These are phyloP conservation scores for Dentiscutata heterogama DNA, from an alignment of 371 early-diverging fungal species.

Conservation along the genomic window DNA sequence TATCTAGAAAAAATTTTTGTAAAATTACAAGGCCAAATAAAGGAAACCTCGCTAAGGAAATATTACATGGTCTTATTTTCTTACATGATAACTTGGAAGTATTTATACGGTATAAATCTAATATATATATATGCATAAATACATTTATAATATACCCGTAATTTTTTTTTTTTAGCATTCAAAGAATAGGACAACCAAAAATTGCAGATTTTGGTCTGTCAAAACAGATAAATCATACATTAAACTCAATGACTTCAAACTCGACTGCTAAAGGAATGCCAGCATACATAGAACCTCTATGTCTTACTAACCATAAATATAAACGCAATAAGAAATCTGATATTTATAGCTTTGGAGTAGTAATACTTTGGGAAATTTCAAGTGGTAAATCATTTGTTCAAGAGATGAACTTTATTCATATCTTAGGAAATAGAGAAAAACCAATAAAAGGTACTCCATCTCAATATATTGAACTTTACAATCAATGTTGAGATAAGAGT, in stretches of 20 bases:
- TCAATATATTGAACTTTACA: slow-evolving; percentile 20
- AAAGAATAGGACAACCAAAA: background rate
- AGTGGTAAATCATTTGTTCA: slow-evolving; percentile 2
- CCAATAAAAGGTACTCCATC: slow-evolving; percentile 22
- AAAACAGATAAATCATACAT: background rate
- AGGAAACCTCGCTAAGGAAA: slow-evolving; percentile 10
- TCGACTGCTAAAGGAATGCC: background rate
- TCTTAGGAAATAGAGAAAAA: background rate
- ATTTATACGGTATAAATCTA: too few relatives aligned
- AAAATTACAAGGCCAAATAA: slow-evolving; percentile 23
- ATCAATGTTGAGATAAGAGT: slow-evolving; percentile 1
- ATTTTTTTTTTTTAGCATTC: background rate
- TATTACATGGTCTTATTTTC: background rate
- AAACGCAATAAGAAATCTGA: slow-evolving; percentile 22
- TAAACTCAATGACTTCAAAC: background rate
- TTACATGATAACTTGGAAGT: too few relatives aligned
- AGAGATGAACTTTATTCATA: too few relatives aligned
- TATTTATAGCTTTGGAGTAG: slow-evolving; percentile 31
- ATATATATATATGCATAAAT: too few relatives aligned
- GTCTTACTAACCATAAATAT: background rate
- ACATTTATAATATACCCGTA: background rate
- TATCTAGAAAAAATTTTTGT: slow-evolving; percentile 10
- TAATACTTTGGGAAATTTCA: slow-evolving; percentile 41
- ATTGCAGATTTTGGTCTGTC: slow-evolving; percentile 18
- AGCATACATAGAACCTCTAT: slow-evolving; percentile 14